Percentiles rank a stretch among this genome's conserved stretches.
These are phyloP conservation scores for Ormosia emarginata DNA, from an alignment of 306 rosid genomes.

Conservation along the genomic window DNA sequence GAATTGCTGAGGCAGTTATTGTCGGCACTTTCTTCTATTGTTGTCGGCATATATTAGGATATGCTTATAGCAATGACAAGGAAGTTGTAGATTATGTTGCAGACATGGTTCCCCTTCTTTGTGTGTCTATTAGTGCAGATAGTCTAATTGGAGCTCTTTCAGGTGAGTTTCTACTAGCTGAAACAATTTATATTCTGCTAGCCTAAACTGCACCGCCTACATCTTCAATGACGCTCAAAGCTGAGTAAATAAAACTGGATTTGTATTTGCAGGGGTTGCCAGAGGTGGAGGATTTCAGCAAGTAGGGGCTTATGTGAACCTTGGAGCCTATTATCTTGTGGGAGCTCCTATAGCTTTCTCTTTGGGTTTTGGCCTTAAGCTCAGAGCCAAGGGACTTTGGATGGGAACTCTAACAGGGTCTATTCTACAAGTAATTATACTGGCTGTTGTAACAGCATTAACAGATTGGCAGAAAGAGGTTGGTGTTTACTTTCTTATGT, in stretches of 20 bases:
- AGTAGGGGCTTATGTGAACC: conserved; percentile 41
- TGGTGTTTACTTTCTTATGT: background rate
- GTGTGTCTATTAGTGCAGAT: conserved; percentile 41
- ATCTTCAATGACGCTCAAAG: background rate
- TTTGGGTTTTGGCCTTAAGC: conserved; percentile 30
- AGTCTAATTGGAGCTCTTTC: conserved; percentile 34
- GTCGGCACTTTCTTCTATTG: conserved; percentile 36
- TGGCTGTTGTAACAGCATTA: conserved; percentile 17
- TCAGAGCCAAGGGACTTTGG: conserved; percentile 41
- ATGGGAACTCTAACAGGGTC: conserved; percentile 40
- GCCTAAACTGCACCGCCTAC: background rate
- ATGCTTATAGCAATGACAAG: conserved; percentile 53
- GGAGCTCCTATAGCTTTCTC: conserved; percentile 30
- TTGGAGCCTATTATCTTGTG: conserved; percentile 42
- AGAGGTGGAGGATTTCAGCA: conserved; percentile 46
- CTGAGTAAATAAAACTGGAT: background rate
- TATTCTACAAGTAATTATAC: conserved; percentile 10
- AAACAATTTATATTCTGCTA: background rate
- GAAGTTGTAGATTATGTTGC: conserved; percentile 44
- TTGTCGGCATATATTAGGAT: conserved; percentile 38
- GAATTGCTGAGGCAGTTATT: conserved; percentile 35
- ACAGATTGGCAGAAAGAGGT: conserved; percentile 46
- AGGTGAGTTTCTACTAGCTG: conserved; percentile 25
- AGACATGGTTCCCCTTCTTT: conserved; percentile 49
- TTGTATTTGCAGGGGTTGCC: conserved; percentile 31